Evolutionary conservation across 371 early-diverging fungal genomes (phyloP).

Genomic region (Dinochytrium kinnereticum): DNA sequence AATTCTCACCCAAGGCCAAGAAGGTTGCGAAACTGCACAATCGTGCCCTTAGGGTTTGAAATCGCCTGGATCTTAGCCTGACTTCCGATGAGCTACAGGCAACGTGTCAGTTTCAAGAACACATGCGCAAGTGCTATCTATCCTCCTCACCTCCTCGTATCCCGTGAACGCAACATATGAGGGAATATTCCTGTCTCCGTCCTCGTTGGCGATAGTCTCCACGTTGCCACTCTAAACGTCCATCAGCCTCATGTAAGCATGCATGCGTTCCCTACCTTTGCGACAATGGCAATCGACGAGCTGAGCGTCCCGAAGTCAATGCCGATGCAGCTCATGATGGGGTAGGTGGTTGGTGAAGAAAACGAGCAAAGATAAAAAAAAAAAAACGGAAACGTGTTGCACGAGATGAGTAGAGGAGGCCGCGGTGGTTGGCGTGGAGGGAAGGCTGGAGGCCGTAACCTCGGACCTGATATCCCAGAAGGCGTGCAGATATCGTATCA

Average conservation of each 20-base stretch:
- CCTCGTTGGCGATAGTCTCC: constrained; percentile 96
- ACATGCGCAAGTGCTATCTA: background rate
- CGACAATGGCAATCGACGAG: constrained; percentile 87
- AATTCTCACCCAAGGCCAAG: constrained; percentile 76
- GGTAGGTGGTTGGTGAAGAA: background rate
- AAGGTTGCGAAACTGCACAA: constrained; percentile 83
- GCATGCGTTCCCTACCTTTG: constrained; percentile 60
- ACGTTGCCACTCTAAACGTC: constrained; percentile 67
- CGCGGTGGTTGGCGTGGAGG: constrained; percentile 22
- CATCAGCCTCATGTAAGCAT: background rate
- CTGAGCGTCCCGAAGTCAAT: constrained; percentile 89
- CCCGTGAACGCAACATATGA: constrained; percentile 91
- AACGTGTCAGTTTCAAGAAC: background rate
- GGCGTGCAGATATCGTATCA: constrained; percentile 29
- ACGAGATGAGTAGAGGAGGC: constrained; percentile 25
- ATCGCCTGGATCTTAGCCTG: constrained; percentile 91
- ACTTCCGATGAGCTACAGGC: constrained; percentile 82
- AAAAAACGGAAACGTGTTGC: background rate
- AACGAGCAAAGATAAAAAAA: constrained; percentile 21
- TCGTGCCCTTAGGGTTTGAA: constrained; percentile 86
- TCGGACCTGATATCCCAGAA: constrained; percentile 21
- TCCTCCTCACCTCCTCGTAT: constrained; percentile 74
- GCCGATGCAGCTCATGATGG: constrained; percentile 68
- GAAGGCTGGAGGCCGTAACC: background rate
- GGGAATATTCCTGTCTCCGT: constrained; percentile 95